Evolutionary conservation across 2,329 filamentous ascomycete species (phyloP).

Genomic region (Venturia pyrina): DNA sequence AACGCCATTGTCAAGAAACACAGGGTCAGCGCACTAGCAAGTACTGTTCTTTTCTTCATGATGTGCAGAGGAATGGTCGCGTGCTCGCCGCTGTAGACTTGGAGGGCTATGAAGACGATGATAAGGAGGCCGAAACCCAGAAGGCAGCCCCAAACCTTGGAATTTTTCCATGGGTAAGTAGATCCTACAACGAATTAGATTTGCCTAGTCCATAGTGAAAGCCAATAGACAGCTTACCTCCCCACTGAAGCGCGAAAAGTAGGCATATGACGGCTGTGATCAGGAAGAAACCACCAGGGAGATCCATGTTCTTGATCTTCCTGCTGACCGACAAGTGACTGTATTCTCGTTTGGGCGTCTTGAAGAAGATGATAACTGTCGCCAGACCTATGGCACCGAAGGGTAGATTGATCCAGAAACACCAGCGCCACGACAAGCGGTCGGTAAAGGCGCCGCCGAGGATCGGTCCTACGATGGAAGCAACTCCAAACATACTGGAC

Average conservation of each 20-base stretch:
- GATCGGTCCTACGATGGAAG: constrained; percentile 31
- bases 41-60: constrained; percentile 23
- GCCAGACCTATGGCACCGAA: constrained; percentile 31
- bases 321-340: not conserved
- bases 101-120: constrained; percentile 13
- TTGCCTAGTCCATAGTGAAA: no score
- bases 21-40: constrained; percentile 24
- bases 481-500: constrained; percentile 26
- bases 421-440: constrained; percentile 28
- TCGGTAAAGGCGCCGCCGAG: constrained; percentile 34
- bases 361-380: constrained; percentile 31
- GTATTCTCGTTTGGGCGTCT: constrained; percentile 20
- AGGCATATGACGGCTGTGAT: constrained; percentile 28
- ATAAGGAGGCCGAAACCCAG: constrained; percentile 15
- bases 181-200: constrained; percentile 13
- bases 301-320: constrained; percentile 23
- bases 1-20: constrained; percentile 28
- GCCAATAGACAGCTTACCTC: constrained; percentile 20
- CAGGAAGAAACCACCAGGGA: constrained; percentile 35
- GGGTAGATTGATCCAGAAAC: constrained; percentile 30
- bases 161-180: constrained; percentile 25
- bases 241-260: constrained; percentile 36
- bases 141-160: constrained; percentile 17
- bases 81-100: constrained; percentile 15
- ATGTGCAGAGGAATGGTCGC: constrained; percentile 20